These are phyloP conservation scores for Medicago arabica DNA, from an alignment of 306 rosid genomes.

Conservation along the genomic window DNA sequence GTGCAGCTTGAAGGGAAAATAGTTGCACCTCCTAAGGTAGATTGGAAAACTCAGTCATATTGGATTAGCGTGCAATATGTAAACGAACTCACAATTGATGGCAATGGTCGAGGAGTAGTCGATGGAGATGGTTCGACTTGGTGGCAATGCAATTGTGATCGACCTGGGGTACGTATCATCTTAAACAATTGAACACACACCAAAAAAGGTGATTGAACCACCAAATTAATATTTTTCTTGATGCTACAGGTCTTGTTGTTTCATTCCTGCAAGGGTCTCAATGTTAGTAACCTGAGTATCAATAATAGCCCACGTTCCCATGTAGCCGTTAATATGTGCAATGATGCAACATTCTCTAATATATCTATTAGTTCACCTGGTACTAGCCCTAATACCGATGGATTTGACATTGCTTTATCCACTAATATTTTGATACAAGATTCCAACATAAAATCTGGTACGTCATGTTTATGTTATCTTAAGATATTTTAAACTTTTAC, in stretches of 20 bases:
- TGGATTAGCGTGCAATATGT: neutral
- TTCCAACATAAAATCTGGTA: conserved; percentile 48
- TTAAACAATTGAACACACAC: neutral
- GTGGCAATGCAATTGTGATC: neutral
- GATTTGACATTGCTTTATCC: conserved; percentile 41
- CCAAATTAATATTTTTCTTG: too few relatives aligned
- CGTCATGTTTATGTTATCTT: neutral
- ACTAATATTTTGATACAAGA: conserved; percentile 27
- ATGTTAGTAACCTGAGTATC: neutral
- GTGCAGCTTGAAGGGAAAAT: neutral
- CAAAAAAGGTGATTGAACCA: too few relatives aligned
- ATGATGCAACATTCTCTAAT: conserved; percentile 20
- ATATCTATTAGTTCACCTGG: conserved; percentile 42
- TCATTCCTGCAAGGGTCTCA: conserved; percentile 14
- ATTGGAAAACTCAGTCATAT: neutral
- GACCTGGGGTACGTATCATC: neutral
- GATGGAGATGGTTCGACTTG: neutral
- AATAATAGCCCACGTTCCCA: conserved; percentile 38
- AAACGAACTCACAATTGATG: neutral
- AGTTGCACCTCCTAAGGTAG: neutral
- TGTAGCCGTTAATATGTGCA: conserved; percentile 12
- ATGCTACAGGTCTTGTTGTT: conserved; percentile 2
- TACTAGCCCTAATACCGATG: conserved; percentile 60
- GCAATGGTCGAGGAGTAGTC: neutral
- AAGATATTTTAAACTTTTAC: neutral